These are phyloP conservation scores for Stagonosporopsis vannaccii DNA, from an alignment of 2,329 filamentous ascomycete species.

Conservation along the genomic window DNA sequence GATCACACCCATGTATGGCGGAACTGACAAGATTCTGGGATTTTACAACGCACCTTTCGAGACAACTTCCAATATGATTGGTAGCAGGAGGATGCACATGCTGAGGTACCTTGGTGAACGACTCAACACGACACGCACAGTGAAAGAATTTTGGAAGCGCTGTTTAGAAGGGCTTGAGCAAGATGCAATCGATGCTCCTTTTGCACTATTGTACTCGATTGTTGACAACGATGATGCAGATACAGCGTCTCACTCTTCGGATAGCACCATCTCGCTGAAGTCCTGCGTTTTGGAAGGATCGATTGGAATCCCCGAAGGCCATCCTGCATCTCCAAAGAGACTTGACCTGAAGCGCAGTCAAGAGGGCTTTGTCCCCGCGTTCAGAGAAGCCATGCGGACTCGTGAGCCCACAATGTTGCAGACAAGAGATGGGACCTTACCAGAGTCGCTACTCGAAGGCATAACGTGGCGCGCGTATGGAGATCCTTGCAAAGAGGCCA, in stretches of 20 bases:
- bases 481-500: conserved; percentile 43
- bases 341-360: conserved; percentile 39
- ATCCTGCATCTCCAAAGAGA: conserved; percentile 36
- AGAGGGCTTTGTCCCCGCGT: conserved; percentile 43
- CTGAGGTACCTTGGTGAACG: conserved; percentile 50
- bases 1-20: conserved; percentile 50
- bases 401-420: conserved; percentile 38
- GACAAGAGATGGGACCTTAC: conserved; percentile 36
- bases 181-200: conserved; percentile 42
- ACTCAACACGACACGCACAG: conserved; percentile 38
- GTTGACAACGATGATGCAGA: conserved; percentile 37
- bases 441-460: conserved; percentile 36
- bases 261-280: conserved; percentile 37
- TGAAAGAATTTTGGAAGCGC: conserved; percentile 56
- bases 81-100: conserved; percentile 48
- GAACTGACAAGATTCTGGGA: conserved; percentile 42
- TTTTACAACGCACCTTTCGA: conserved; percentile 48
- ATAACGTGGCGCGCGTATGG: conserved; percentile 45
- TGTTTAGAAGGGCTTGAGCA: conserved; percentile 59
- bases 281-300: conserved; percentile 43
- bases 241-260: conserved; percentile 34
- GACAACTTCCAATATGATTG: conserved; percentile 50
- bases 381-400: conserved; percentile 45
- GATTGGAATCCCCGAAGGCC: conserved; percentile 42
- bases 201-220: conserved; percentile 45